Evolutionary conservation across 1,284 basidiomycete species (phyloP).

Genomic region (Naganishia cerealis): DNA sequence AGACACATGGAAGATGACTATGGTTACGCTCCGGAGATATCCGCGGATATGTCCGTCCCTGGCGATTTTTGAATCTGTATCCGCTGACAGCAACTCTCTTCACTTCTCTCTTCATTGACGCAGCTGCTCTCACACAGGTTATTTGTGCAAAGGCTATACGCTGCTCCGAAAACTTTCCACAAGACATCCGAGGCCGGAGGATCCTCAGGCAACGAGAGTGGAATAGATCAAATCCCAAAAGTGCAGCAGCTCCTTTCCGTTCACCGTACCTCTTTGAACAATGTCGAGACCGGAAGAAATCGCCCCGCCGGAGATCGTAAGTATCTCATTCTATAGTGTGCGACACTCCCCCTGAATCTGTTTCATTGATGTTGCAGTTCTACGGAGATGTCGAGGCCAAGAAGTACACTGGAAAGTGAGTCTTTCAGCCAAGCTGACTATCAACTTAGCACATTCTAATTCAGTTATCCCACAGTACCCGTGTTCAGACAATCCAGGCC

Average conservation of each 20-base stretch:
- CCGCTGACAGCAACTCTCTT: constrained; percentile 1
- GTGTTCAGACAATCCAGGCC: constrained; percentile 94
- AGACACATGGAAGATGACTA: background rate
- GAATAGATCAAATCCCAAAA: background rate
- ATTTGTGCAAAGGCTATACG: too few relatives aligned
- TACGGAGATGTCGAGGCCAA: constrained; percentile 93
- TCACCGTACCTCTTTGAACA: background rate
- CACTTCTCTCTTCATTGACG: too few relatives aligned
- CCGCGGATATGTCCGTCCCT: constrained; percentile 10
- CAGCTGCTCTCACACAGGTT: too few relatives aligned
- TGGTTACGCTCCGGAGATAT: background rate
- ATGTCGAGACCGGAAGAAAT: constrained; percentile 96
- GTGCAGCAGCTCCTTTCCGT: background rate
- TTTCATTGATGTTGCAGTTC: constrained; percentile 62
- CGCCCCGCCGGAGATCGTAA: constrained; percentile 92
- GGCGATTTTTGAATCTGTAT: constrained; percentile 17
- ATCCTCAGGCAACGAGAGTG: background rate
- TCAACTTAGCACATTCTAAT: constrained; percentile 5
- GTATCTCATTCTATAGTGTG: constrained; percentile 42
- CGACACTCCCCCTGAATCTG: background rate
- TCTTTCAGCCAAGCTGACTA: constrained; percentile 26
- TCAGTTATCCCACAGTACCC: constrained; percentile 64
- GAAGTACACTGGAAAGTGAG: constrained; percentile 95
- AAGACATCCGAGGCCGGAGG: too few relatives aligned
- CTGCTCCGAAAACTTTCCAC: too few relatives aligned